Conservation (phyloP, 352 stramenopile species). For the Globisporangium solare region DNA sequence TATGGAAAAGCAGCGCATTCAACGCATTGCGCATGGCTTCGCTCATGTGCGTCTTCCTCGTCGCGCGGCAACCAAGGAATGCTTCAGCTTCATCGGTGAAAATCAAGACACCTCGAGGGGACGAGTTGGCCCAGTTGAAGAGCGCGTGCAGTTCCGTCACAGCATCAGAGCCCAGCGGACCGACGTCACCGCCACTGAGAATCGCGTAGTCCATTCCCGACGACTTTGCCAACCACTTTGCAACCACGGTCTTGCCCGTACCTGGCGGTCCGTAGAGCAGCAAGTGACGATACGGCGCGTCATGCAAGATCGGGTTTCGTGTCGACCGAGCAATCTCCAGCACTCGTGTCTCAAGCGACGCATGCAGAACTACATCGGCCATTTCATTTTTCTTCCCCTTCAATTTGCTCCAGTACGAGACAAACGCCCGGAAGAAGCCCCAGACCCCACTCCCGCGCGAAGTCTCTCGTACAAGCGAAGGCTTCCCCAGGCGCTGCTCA, state of each 20-base stretch:
- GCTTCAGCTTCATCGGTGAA: slow-evolving; percentile 88
- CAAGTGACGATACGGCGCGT: slow-evolving; percentile 76
- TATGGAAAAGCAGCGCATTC: slow-evolving; percentile 83
- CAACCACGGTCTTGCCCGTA: slow-evolving; percentile 88
- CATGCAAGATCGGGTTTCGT: slow-evolving; percentile 52
- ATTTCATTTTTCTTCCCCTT: slow-evolving; percentile 39
- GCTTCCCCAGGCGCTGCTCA: slow-evolving; percentile 64
- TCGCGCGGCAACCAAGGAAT: slow-evolving; percentile 63
- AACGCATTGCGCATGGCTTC: slow-evolving; percentile 79
- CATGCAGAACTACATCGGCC: slow-evolving; percentile 52
- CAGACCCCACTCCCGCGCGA: slow-evolving; percentile 41
- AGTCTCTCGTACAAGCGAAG: slow-evolving; percentile 67
- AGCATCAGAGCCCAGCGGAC: slow-evolving; percentile 64
- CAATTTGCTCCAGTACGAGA: slow-evolving; percentile 18
- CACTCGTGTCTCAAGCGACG: slow-evolving; percentile 51
- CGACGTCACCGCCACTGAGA: slow-evolving; percentile 81
- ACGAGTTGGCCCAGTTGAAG: slow-evolving; percentile 77
- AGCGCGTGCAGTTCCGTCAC: slow-evolving; percentile 80
- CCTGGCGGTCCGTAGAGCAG: slow-evolving; percentile 81
- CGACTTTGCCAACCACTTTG: slow-evolving; percentile 60
- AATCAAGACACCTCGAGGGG: slow-evolving; percentile 70
- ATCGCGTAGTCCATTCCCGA: slow-evolving; percentile 83
- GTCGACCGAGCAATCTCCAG: slow-evolving; percentile 60
- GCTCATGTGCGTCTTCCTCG: slow-evolving; percentile 78
- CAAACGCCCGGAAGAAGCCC: slow-evolving; percentile 30